Evolutionary conservation across 2,329 filamentous ascomycete species (phyloP).

Genomic region (Microcyclosporella mali): DNA sequence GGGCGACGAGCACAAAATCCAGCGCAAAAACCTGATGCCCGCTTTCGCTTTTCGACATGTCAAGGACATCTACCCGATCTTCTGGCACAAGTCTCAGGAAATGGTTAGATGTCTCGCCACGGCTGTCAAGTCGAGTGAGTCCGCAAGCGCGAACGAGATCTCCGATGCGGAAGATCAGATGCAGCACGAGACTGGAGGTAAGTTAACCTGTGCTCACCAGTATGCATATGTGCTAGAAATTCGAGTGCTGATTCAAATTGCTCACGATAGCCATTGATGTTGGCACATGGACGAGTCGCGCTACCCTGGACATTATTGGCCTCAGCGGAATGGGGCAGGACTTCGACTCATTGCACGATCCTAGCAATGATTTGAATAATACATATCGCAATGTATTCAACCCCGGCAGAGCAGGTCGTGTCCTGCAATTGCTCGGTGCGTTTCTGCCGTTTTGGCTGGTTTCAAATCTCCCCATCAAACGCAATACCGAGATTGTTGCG

Average conservation of each 20-base stretch:
- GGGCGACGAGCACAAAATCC: conserved; percentile 78
- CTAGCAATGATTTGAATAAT: conserved; percentile 46
- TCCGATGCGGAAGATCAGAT: conserved; percentile 13
- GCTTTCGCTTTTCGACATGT: conserved; percentile 47
- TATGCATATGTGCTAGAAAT: too few relatives aligned
- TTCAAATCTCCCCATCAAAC: conserved; percentile 58
- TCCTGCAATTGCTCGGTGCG: conserved; percentile 46
- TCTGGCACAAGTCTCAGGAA: conserved; percentile 45
- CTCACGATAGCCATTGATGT: conserved; percentile 44
- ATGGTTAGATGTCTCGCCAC: conserved; percentile 30
- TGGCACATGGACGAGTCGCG: conserved; percentile 43
- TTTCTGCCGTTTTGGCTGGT: conserved; percentile 60
- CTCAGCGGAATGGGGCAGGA: conserved; percentile 52
- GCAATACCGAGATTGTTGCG: conserved; percentile 58
- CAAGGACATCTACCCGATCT: conserved; percentile 44
- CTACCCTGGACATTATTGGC: conserved; percentile 55
- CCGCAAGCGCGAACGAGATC: conserved; percentile 8
- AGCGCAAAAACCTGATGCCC: conserved; percentile 44
- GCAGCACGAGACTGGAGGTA: conserved; percentile 28
- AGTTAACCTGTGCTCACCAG: too few relatives aligned
- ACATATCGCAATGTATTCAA: conserved; percentile 49
- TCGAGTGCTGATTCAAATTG: too few relatives aligned
- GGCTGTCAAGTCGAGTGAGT: conserved; percentile 27
- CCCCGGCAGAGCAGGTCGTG: conserved; percentile 43
- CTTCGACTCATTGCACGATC: conserved; percentile 48